Evolutionary conservation across 2,329 filamentous ascomycete species (phyloP), one percentile per base, ranked within the genome.

Genomic region (Aquanectria penicillioides): DNA sequence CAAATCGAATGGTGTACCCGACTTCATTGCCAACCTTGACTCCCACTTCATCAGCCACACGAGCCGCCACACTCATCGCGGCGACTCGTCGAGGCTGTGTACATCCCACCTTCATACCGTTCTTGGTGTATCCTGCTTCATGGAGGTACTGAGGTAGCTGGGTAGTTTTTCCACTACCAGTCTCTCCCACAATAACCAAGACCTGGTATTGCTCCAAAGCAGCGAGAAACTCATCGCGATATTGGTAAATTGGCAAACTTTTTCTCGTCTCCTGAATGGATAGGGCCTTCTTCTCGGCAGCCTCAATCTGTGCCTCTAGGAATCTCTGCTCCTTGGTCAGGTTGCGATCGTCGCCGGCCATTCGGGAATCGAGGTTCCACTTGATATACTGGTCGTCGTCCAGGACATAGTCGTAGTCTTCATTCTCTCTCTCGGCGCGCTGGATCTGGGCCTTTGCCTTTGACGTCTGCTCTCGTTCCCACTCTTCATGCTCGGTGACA

Each of bases 1-100:
- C 95, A 69, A 98, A 99, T 61, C 95, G 91, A 67, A 99, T 97
- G 0, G 90, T 89, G 74, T 97, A 99, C 13, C 95, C 95, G 22
- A 98, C 94, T 71, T 97, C 93, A 62, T 92, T 91, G 1, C 95
- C 95, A 10, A 98, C 80, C 73, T 94, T 94, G 59, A 93, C 90
- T 0, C 91, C 93, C 80, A 97, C 91, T 73, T 99, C 95, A 54
- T 98, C 94, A 0, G 94, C 92, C 2, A 99, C 95, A 82, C 95
- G 93, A 38, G 92, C 88, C n/a, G 95, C 94, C 17, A 98, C 94
- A 71, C 91, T 95, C 94, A 98, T 98, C 25, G 95, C 95, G 4
- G 95, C 95, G 10, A 99, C 95, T 81, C 95, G 88, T 67, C 95
- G 89, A 5, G 95, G 95, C 66, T 99, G 95, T 0, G 95, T 99